A percentile compares a stretch with the other conserved stretches of the same genome.
These are phyloP conservation scores for Pluteus cervinus DNA, from an alignment of 768 basidiomycete genomes.

Conservation along the genomic window DNA sequence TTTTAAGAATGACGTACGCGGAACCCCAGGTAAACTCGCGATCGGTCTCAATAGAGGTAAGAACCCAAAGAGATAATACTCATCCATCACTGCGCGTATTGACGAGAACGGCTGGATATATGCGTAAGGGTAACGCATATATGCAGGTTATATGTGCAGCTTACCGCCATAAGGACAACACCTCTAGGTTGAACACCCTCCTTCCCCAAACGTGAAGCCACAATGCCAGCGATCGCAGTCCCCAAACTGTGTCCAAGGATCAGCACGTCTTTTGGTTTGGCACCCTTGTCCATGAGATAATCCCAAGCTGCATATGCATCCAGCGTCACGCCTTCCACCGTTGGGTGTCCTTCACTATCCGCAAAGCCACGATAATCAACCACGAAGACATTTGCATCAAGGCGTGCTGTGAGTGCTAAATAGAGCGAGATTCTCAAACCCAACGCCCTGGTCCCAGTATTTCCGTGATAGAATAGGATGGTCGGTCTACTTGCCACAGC, in stretches of 20 bases:
- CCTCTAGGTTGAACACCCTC: constrained; percentile 38
- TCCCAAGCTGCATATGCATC: constrained; percentile 64
- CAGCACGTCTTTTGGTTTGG: constrained; percentile 43
- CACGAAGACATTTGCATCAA: constrained; percentile 54
- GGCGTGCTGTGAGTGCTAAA: constrained; percentile 39
- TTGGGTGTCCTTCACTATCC: constrained; percentile 61
- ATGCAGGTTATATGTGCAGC: constrained; percentile 10
- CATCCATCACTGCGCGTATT: constrained; percentile 53
- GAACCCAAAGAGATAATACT: constrained; percentile 56
- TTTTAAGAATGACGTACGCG: constrained; percentile 40
- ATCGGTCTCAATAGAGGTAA: constrained; percentile 72
- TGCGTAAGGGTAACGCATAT: neutral
- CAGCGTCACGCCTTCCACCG: constrained; percentile 47
- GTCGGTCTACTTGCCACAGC: constrained; percentile 40
- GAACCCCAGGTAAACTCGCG: constrained; percentile 51
- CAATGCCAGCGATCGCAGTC: constrained; percentile 53
- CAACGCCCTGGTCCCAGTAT: constrained; percentile 58
- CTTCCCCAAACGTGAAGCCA: constrained; percentile 40
- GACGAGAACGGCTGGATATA: constrained; percentile 44
- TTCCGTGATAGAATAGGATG: constrained; percentile 69
- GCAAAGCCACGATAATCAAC: constrained; percentile 77
- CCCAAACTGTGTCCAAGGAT: constrained; percentile 75
- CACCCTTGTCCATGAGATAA: constrained; percentile 49
- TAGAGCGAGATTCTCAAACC: constrained; percentile 47
- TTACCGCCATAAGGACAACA: constrained; percentile 39